Conservation (phyloP, 108 stramenopile genomes). For the Cylindrotheca fusiformis region DNA sequence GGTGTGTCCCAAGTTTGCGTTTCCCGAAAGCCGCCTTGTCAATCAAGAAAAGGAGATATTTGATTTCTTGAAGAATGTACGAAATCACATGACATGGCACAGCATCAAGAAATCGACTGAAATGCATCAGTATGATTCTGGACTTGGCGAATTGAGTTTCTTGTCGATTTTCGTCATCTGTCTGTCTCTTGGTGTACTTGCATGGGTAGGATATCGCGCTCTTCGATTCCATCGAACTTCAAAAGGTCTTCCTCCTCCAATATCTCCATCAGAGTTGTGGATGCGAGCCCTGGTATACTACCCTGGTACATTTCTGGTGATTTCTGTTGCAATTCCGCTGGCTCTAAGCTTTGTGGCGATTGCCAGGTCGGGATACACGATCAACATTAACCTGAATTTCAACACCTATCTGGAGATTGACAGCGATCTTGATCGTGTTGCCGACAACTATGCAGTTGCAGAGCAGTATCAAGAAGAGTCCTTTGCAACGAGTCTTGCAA, state of each 20-base stretch:
- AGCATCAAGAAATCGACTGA: too few relatives aligned
- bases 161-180: background rate
- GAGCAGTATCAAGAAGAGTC: conserved; percentile 4
- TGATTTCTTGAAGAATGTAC: too few relatives aligned
- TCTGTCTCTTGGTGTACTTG: background rate
- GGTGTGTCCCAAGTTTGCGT: background rate
- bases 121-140: too few relatives aligned
- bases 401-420: conserved; percentile 10
- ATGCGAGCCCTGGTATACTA: conserved; percentile 4
- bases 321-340: conserved; percentile 3
- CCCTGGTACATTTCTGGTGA: background rate
- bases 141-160: too few relatives aligned
- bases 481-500: background rate
- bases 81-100: too few relatives aligned
- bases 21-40: too few relatives aligned
- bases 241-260: background rate
- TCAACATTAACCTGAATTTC: conserved; percentile 12
- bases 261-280: conserved; percentile 6
- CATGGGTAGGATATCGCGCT: conserved; percentile 2
- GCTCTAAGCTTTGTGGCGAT: conserved; percentile 4
- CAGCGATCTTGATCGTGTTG: conserved; percentile 2
- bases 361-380: background rate
- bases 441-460: background rate
- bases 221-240: background rate
- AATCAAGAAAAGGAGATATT: too few relatives aligned